These are phyloP conservation scores for Zoysia japonica DNA, from an alignment of 176 grass and related monocot genomes.

Conservation along the genomic window DNA sequence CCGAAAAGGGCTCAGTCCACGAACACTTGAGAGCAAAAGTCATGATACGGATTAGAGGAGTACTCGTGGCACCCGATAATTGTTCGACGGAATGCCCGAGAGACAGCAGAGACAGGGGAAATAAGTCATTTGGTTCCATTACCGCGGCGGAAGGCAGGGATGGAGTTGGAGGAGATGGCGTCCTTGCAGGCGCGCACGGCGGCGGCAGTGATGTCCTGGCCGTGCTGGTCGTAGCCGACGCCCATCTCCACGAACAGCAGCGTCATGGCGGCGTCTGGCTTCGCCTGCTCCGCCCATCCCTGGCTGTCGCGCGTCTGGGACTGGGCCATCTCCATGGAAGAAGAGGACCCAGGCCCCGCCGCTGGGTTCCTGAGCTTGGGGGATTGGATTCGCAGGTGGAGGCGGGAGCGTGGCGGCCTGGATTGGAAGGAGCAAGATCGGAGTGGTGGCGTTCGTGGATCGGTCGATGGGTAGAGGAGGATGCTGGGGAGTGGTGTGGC, in stretches of 20 bases:
- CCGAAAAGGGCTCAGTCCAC: not conserved
- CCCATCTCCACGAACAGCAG: conserved; percentile 99
- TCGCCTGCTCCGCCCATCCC: conserved; percentile 12
- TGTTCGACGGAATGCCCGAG: conserved; percentile 40
- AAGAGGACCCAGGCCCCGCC: conserved; percentile 12
- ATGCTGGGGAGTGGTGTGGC: not conserved
- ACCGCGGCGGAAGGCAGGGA: conserved; percentile 91
- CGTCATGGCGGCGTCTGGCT: conserved; percentile 43
- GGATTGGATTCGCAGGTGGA: conserved; percentile 17
- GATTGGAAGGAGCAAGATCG: not conserved
- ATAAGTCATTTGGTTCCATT: conserved; percentile 18
- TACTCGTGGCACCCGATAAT: not conserved
- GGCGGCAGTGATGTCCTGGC: conserved; percentile 84
- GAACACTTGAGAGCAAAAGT: not conserved
- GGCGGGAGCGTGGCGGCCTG: conserved; percentile 1
- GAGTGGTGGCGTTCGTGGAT: conserved; percentile 5
- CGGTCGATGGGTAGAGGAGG: not conserved
- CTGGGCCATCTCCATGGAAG: conserved; percentile 45
- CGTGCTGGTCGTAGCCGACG: conserved; percentile 96
- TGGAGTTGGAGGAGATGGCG: conserved; percentile 96
- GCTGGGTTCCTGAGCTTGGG: not conserved
- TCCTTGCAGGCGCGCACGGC: conserved; percentile 90
- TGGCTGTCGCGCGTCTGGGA: conserved; percentile 27
- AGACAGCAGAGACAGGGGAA: not conserved
- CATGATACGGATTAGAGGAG: not conserved